Conservation (phyloP, 2,329 filamentous ascomycete genomes). For the Periconia sp. region DNA sequence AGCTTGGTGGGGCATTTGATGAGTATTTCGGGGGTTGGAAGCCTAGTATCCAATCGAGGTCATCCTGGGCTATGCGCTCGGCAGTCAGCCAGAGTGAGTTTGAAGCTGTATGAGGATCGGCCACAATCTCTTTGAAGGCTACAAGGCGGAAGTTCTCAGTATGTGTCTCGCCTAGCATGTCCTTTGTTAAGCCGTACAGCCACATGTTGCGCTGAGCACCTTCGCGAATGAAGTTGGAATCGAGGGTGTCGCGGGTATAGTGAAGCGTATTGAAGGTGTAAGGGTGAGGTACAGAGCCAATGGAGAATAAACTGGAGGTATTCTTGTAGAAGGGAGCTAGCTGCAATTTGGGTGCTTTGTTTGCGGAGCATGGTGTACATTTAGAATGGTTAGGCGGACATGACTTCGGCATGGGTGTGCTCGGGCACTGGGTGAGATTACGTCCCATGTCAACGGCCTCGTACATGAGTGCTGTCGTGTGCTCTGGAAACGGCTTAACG, state of each 20-base stretch:
- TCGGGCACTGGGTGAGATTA: constrained; percentile 76
- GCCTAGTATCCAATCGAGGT: constrained; percentile 88
- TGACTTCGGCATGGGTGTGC: constrained; percentile 73
- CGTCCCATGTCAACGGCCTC: constrained; percentile 75
- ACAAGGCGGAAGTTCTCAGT: constrained; percentile 71
- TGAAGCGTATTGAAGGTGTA: constrained; percentile 79
- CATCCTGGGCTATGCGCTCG: constrained; percentile 66
- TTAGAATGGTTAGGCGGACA: constrained; percentile 82
- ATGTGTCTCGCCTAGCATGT: constrained; percentile 68
- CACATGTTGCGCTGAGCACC: constrained; percentile 77
- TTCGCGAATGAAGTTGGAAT: constrained; percentile 55
- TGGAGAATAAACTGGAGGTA: constrained; percentile 73
- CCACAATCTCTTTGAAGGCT: constrained; percentile 81
- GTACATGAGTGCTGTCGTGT: constrained; percentile 74
- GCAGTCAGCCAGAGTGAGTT: constrained; percentile 83
- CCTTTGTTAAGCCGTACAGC: constrained; percentile 73
- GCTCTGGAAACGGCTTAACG: constrained; percentile 76
- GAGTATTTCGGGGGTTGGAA: constrained; percentile 73
- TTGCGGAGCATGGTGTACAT: constrained; percentile 73
- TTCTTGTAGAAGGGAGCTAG: constrained; percentile 74
- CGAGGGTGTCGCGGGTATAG: constrained; percentile 56
- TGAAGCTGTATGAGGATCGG: constrained; percentile 63
- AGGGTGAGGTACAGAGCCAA: constrained; percentile 89
- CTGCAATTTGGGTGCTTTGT: constrained; percentile 69
- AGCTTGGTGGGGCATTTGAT: constrained; percentile 60